phyloP scores from a whole-genome alignment of 2,329 filamentous ascomycete genomes.

The Aspergillus pseudoterreus region DNA sequence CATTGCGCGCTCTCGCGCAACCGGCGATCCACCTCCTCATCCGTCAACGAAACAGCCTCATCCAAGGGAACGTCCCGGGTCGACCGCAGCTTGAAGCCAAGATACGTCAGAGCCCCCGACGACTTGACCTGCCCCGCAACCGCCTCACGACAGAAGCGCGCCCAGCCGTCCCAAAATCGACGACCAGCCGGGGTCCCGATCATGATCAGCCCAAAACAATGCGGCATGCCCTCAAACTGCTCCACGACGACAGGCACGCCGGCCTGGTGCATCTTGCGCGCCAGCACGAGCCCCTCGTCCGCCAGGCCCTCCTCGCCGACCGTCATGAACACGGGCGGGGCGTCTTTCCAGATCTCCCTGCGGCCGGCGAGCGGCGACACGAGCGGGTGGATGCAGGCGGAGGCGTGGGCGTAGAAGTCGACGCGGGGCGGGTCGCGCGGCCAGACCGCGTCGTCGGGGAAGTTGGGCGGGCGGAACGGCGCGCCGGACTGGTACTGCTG shows the following conservation, averaged over 20 bases:
- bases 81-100: constrained; percentile 26
- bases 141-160: constrained; percentile 48
- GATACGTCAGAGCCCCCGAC: constrained; percentile 29
- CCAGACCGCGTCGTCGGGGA: constrained; percentile 38
- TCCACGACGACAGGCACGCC: constrained; percentile 37
- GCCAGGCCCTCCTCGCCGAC: constrained; percentile 41
- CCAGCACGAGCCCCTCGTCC: constrained; percentile 39
- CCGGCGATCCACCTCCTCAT: constrained; percentile 33
- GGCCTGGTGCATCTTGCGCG: constrained; percentile 36
- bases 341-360: constrained; percentile 37
- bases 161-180: constrained; percentile 55
- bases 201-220: constrained; percentile 56
- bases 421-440: constrained; percentile 40
- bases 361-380: constrained; percentile 36
- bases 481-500: constrained; percentile 15
- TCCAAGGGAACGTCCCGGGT: constrained; percentile 31
- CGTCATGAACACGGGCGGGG: constrained; percentile 40
- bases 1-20: constrained; percentile 27
- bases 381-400: constrained; percentile 37
- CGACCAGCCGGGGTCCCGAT: constrained; percentile 42
- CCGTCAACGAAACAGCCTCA: constrained; percentile 28
- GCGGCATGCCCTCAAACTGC: constrained; percentile 45
- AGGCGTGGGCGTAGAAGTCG: constrained; percentile 40
- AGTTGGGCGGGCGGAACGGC: constrained; percentile 20
- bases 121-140: constrained; percentile 23